Conservation (phyloP, 2,329 filamentous ascomycete genomes). For the Plectosphaerella plurivora region DNA sequence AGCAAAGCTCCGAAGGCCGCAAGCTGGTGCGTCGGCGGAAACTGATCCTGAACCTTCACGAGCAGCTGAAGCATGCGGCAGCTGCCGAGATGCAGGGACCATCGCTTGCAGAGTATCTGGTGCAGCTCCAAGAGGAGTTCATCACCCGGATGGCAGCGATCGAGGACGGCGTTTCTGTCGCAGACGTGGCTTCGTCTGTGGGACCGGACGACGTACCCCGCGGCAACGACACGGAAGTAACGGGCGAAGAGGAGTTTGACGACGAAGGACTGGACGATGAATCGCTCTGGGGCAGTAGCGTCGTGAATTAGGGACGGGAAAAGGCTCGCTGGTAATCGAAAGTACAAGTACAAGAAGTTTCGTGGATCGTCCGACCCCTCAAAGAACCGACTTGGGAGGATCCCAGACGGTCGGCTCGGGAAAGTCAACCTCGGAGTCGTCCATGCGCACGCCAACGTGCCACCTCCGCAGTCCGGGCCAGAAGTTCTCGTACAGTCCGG, state of each 20-base stretch:
- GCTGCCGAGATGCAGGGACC: slow-evolving; percentile 62
- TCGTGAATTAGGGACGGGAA: not conserved
- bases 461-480: slow-evolving; percentile 42
- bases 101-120: slow-evolving; percentile 59
- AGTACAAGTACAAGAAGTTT: no score
- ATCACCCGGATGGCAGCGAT: slow-evolving; percentile 64
- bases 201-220: not conserved
- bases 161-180: slow-evolving; percentile 27
- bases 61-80: slow-evolving; percentile 65
- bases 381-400: slow-evolving; percentile 17
- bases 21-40: slow-evolving; percentile 63
- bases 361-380: not conserved
- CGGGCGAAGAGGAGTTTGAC: not conserved
- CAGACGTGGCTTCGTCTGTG: no score
- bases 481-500: slow-evolving; percentile 32
- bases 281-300: not conserved
- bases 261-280: not conserved
- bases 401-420: slow-evolving; percentile 14
- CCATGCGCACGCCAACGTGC: slow-evolving; percentile 36
- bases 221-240: not conserved
- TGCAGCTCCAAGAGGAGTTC: slow-evolving; percentile 70
- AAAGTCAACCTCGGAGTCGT: slow-evolving; percentile 26
- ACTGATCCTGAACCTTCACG: slow-evolving; percentile 67
- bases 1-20: slow-evolving; percentile 52
- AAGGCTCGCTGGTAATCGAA: no score